phyloP scores from a whole-genome alignment of 129 eudicot genomes.

The carrot (Daucus carota) region DNA sequence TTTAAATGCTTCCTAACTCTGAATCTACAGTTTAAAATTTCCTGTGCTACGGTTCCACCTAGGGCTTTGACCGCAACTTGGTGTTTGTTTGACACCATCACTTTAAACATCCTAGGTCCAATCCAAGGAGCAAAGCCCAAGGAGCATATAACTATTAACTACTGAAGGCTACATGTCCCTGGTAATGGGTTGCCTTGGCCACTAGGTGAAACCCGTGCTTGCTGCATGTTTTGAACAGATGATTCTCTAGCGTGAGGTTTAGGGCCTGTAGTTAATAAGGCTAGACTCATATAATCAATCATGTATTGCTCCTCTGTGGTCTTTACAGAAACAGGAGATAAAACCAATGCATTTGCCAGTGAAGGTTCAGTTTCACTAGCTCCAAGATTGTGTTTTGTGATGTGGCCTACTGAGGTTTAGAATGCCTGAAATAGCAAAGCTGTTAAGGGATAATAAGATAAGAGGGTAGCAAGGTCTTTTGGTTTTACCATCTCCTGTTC shows the following conservation, averaged over 20 bases:
- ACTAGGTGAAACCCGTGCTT: conserved; percentile 21
- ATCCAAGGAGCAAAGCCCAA: conserved; percentile 81
- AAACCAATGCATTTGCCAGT: conserved; percentile 49
- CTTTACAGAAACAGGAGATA: conserved; percentile 40
- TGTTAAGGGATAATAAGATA: too few relatives aligned
- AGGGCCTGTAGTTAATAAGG: conserved; percentile 40
- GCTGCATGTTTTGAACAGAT: conserved; percentile 23
- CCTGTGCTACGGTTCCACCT: too few relatives aligned
- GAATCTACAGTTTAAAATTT: too few relatives aligned
- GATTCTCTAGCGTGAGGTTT: conserved; percentile 22
- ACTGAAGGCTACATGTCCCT: conserved; percentile 26
- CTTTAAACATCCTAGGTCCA: too few relatives aligned
- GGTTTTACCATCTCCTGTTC: conserved; percentile 43
- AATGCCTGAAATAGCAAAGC: conserved; percentile 42
- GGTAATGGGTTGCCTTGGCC: conserved; percentile 19
- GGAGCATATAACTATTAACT: conserved; percentile 75
- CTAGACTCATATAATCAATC: conserved; percentile 63
- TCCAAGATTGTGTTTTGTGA: conserved; percentile 16
- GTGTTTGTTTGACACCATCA: too few relatives aligned
- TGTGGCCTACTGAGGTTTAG: conserved; percentile 27
- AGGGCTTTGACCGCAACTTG: too few relatives aligned
- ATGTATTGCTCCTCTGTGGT: conserved; percentile 57
- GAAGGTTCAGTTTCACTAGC: conserved; percentile 6
- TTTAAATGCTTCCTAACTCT: too few relatives aligned
- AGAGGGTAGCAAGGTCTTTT: conserved; percentile 58